phyloP scores from a whole-genome alignment of 164 flowering plant species.

The Santalum album region DNA sequence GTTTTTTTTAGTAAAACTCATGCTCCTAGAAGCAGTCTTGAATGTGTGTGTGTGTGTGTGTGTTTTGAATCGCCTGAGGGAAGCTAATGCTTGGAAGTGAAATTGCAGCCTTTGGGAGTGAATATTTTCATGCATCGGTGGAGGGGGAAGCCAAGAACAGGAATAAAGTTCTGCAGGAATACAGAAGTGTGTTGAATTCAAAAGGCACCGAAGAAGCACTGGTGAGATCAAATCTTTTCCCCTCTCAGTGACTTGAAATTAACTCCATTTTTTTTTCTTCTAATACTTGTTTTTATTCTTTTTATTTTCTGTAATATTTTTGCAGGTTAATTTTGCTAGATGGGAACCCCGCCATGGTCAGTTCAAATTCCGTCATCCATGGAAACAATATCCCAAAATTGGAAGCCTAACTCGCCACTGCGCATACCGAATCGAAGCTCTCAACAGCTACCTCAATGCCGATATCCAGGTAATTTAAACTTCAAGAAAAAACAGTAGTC shows the following conservation, averaged over 20 bases:
- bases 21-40: too few relatives aligned
- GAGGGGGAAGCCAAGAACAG: conserved; percentile 22
- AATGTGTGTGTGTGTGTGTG: too few relatives aligned
- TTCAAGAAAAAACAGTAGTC: too few relatives aligned
- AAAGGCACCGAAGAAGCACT: conserved; percentile 53
- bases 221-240: conserved; percentile 29
- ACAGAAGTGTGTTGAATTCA: conserved; percentile 56
- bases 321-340: conserved; percentile 13
- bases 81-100: too few relatives aligned
- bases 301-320: background rate
- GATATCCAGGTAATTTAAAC: too few relatives aligned
- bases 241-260: too few relatives aligned
- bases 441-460: conserved; percentile 33
- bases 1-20: too few relatives aligned
- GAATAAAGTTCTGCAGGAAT: conserved; percentile 39
- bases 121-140: conserved; percentile 25
- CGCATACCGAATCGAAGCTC: conserved; percentile 61
- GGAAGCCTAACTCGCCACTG: conserved; percentile 55
- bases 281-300: too few relatives aligned
- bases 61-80: too few relatives aligned
- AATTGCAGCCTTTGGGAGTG: conserved; percentile 56
- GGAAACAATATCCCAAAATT: conserved; percentile 65
- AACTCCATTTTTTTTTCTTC: too few relatives aligned
- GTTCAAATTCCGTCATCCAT: conserved; percentile 63
- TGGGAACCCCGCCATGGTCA: conserved; percentile 81